Evolutionary conservation across 2,329 filamentous ascomycete genomes (phyloP).

Genomic region (Calonectria honghensis): DNA sequence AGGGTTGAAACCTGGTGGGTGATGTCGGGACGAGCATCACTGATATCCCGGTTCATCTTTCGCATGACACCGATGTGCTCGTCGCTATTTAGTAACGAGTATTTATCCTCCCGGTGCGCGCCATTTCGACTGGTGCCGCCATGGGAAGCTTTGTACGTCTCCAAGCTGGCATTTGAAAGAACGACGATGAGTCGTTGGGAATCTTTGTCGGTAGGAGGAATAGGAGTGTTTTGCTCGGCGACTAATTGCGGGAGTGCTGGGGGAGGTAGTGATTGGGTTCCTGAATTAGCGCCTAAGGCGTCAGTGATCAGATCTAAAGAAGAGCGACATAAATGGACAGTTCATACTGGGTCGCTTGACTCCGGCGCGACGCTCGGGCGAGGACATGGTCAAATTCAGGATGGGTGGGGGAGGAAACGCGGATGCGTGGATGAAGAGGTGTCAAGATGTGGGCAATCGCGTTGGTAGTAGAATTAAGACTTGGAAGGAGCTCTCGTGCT

Average conservation of each 20-base stretch:
- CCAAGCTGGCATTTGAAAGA: conserved; percentile 95
- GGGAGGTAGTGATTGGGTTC: conserved; percentile 95
- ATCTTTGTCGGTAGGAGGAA: conserved; percentile 90
- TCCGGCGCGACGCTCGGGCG: conserved; percentile 63
- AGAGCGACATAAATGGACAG: conserved; percentile 14
- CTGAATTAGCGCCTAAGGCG: conserved; percentile 64
- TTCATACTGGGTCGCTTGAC: conserved; percentile 67
- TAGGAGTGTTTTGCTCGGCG: conserved; percentile 92
- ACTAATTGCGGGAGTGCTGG: conserved; percentile 93
- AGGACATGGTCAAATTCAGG: conserved; percentile 59
- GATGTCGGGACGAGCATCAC: conserved; percentile 97
- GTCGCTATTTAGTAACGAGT: conserved; percentile 97
- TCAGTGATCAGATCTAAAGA: conserved; percentile 42
- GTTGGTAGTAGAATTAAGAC: background rate
- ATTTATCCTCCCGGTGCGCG: conserved; percentile 90
- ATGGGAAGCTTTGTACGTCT: conserved; percentile 95
- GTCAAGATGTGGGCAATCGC: too few species aligned
- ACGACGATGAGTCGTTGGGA: conserved; percentile 95
- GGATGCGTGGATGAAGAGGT: background rate
- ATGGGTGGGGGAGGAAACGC: background rate
- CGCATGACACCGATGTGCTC: conserved; percentile 99
- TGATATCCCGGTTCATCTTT: conserved; percentile 99
- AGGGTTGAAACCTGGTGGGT: conserved; percentile 88
- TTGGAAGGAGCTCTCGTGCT: background rate
- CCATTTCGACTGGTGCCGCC: conserved; percentile 79